phyloP scores from a whole-genome alignment of 2,329 filamentous ascomycete genomes.

The Didymella pinodella region DNA sequence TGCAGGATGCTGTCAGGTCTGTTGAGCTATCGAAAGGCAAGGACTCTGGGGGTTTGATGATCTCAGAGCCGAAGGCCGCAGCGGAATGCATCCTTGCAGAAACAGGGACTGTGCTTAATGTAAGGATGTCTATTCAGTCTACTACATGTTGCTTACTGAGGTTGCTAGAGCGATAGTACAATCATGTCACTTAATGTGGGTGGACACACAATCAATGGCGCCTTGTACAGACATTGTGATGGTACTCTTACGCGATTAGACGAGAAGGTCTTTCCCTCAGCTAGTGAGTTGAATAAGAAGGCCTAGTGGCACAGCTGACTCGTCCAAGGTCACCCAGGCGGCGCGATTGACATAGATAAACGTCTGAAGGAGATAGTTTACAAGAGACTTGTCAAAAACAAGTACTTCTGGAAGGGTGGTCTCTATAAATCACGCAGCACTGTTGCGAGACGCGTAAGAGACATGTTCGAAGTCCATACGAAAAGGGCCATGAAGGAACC shows the following conservation, averaged over 20 bases:
- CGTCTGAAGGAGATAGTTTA: neutral
- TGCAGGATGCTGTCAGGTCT: neutral
- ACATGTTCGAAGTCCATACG: neutral
- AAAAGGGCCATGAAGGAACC: too few relatives aligned
- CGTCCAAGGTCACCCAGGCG: neutral
- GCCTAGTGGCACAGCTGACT: neutral
- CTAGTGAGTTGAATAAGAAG: conserved; percentile 19
- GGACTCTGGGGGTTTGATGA: conserved; percentile 23
- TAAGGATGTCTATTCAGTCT: conserved; percentile 8
- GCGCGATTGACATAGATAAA: neutral
- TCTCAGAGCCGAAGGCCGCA: conserved; percentile 35
- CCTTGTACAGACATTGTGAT: conserved; percentile 23
- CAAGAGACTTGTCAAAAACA: neutral
- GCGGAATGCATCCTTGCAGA: conserved; percentile 29
- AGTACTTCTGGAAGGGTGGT: neutral
- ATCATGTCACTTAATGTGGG: neutral
- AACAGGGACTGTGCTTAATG: conserved; percentile 19
- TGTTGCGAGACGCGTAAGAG: neutral
- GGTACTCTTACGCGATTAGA: conserved; percentile 18
- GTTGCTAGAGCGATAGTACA: neutral
- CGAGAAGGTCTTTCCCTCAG: conserved; percentile 23
- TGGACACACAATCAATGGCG: conserved; percentile 17
- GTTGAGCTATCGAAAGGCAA: neutral
- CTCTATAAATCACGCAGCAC: neutral
- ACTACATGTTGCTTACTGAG: neutral